Percentiles rank a stretch among this genome's conserved stretches.
Evolutionary conservation across 1,284 basidiomycete genomes (phyloP).

Genomic region (Ganoderma multipileum): DNA sequence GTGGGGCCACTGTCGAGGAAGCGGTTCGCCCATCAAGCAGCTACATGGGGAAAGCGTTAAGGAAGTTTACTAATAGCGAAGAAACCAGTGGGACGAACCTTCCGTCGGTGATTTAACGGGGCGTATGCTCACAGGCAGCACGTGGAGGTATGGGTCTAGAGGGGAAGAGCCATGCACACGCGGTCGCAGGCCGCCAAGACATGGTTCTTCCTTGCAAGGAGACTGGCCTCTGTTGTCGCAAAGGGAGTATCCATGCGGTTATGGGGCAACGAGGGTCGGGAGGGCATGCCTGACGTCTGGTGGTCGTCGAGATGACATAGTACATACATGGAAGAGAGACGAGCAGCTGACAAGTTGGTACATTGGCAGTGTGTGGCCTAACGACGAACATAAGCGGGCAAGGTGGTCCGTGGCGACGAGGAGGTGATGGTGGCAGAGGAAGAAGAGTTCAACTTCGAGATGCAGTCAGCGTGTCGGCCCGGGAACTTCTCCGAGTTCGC

Average conservation of each 20-base stretch:
- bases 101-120: neutral
- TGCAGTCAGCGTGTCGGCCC: neutral
- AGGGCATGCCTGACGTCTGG: neutral
- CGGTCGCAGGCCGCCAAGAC: neutral
- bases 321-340: neutral
- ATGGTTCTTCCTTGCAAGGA: neutral
- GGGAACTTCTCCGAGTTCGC: neutral
- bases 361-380: neutral
- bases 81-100: neutral
- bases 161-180: neutral
- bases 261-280: neutral
- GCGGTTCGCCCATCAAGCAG: constrained; percentile 4
- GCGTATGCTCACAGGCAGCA: neutral
- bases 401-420: neutral
- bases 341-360: neutral
- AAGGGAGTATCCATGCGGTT: neutral
- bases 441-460: neutral
- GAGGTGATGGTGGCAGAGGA: neutral
- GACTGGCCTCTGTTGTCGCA: neutral
- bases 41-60: neutral
- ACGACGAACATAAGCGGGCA: neutral
- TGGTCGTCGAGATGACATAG: neutral
- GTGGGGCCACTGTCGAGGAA: neutral
- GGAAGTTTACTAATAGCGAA: neutral
- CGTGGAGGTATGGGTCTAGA: neutral